Conservation (phyloP, 352 stramenopile species). For the Phytophthora rubi region DNA sequence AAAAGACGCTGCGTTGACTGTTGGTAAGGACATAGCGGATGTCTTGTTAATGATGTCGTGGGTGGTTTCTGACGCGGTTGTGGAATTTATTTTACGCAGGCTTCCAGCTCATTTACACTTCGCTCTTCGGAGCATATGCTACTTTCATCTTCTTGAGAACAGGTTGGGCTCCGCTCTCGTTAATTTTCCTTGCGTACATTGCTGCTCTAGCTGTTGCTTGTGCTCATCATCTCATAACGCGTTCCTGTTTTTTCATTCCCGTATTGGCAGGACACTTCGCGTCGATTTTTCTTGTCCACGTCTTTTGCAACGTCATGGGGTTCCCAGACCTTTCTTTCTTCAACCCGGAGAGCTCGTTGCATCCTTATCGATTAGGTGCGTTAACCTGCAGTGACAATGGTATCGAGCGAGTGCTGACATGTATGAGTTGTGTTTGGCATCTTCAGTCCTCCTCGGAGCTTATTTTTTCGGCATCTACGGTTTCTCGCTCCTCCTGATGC, state of each 20-base stretch:
- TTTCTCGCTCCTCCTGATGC: constrained; percentile 79
- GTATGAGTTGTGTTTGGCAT: not conserved
- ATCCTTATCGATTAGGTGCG: constrained; percentile 78
- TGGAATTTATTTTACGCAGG: constrained; percentile 34
- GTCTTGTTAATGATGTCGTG: not conserved
- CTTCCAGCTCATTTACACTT: constrained; percentile 97
- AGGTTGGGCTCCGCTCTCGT: constrained; percentile 37
- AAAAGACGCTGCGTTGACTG: constrained; percentile 79
- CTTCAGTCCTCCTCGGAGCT: constrained; percentile 69
- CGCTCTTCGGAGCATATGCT: constrained; percentile 95
- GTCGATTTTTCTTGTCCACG: constrained; percentile 90
- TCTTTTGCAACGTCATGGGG: constrained; percentile 97
- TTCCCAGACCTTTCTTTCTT: constrained; percentile 92
- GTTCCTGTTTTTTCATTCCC: not conserved
- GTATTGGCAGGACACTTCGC: constrained; percentile 77
- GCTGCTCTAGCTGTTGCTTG: not conserved
- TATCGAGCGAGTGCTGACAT: constrained; percentile 10
- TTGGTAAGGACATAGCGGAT: constrained; percentile 48
- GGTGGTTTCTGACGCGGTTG: constrained; percentile 7
- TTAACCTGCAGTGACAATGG: not conserved
- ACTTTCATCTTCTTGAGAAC: constrained; percentile 94
- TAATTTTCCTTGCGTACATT: not conserved
- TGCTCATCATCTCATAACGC: constrained; percentile 1
- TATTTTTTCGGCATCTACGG: constrained; percentile 88
- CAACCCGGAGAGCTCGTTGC: constrained; percentile 74